Base-by-base conservation (phyloP, 371 early-diverging fungal species). In the Enterocytospora artemiae region DNA sequence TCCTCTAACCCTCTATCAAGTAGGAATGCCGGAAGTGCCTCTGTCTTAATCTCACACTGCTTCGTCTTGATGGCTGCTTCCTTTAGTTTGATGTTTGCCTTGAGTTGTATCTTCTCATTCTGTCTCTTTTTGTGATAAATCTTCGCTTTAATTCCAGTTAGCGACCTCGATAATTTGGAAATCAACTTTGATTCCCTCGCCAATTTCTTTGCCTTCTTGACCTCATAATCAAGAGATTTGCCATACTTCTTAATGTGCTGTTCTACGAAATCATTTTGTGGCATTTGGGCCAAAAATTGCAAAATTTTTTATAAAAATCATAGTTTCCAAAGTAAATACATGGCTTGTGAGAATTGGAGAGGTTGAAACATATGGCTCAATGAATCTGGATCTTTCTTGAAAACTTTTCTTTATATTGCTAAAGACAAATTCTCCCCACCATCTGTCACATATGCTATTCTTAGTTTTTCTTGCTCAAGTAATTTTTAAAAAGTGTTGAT, bases 251-350 rank as follows among this genome's bases (percentile, higher is more conserved):
- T 93, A 74, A 98, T 92, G 69, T 88, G 82, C 79, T 91, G 88
- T 83, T 98, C 99, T 80, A 98, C 93, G 82, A 93, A 94, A 80
- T 96, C 92, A 87, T 94, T 93, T 85, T 98, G 96, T 70, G 96
- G 93, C 98, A 80, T 80, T n/a, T n/a, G n/a, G 32, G 12, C 2
- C n/a, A 28, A 65, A 20, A 22, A 28, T 3, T 3, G 4, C 2
- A 24, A 39, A 59, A 46, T 4, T 28, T 54, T 48, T 41, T 58
- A 39, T 31, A n/a, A n/a, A n/a, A n/a, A n/a, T n/a, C n/a, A n/a
- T n/a, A n/a, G n/a, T n/a, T n/a, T n/a, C n/a, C n/a, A n/a, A n/a
- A n/a, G n/a, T n/a, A n/a, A n/a, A n/a, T n/a, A n/a, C n/a, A n/a
- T n/a, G n/a, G n/a, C n/a, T n/a, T n/a, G n/a, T n/a, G n/a, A n/a